Evolutionary conservation across 352 stramenopile species (phyloP), one percentile per base, ranked within the genome.

Genomic region (Pelagophyceae sp.): DNA sequence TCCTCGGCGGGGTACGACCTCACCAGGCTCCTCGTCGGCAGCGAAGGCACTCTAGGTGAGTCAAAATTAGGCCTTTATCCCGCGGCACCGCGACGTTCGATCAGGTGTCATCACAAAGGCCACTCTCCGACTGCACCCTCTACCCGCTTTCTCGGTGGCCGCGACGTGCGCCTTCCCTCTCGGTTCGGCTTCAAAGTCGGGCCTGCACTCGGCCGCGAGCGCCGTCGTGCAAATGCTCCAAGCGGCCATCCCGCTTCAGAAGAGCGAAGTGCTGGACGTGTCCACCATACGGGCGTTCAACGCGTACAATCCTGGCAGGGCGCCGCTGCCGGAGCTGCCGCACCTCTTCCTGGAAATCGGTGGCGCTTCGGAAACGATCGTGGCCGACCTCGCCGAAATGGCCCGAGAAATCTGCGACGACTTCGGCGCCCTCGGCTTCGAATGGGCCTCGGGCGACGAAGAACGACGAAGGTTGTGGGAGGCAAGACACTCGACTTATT

Each of bases 1-100:
- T 96, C 90, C 25, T 96, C 92, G 32, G 95, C 95, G n/a, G 95
- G 95, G 1, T 98, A 98, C 83, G 94, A 98, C 81, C 87, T 98
- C 64, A 94, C 93, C 0, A 87, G 88, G 11, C 82, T 99, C n/a
- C 83, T 98, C 25, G 94, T 96, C 75, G 95, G 95, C 3, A 96
- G 90, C 27, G 95, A 99, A 82, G 94, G 95, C 33, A 98, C 93
- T 38, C 85, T 98, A 6, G 95, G n/a, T n/a, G n/a, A n/a, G n/a
- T n/a, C n/a, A n/a, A n/a, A n/a, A n/a, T n/a, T n/a, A n/a, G n/a
- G n/a, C n/a, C n/a, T n/a, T n/a, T n/a, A n/a, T n/a, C n/a, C n/a
- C n/a, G n/a, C n/a, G n/a, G n/a, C n/a, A n/a, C n/a, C n/a, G n/a
- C n/a, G n/a, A n/a, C n/a, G n/a, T n/a, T n/a, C n/a, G n/a, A n/a